Conservation (phyloP, 305 asterid genomes). For the Rubia occidens region DNA sequence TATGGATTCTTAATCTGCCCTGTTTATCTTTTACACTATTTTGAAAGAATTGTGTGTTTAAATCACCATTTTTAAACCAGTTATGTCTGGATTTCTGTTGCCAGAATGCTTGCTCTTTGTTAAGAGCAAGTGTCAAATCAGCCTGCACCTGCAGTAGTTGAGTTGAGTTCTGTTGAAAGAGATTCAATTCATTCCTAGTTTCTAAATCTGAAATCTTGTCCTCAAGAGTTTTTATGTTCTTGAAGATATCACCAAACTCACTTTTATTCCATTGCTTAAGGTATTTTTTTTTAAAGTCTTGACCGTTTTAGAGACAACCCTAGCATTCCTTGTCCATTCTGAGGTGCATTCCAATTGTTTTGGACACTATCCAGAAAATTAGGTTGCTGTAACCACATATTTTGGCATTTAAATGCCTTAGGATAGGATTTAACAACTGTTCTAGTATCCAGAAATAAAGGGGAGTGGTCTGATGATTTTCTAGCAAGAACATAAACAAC, state of each 20-base stretch:
- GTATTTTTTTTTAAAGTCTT: too few species aligned
- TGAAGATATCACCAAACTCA: background rate
- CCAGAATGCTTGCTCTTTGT: too few species aligned
- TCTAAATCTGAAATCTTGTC: background rate
- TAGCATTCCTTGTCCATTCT: background rate
- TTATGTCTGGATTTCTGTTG: too few species aligned
- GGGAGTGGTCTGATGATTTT: background rate
- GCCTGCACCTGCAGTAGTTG: accelerated
- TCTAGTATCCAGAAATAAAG: background rate
- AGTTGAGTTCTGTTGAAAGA: too few species aligned
- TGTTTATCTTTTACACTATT: too few species aligned
- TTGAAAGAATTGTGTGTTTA: too few species aligned
- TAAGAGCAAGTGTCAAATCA: too few species aligned
- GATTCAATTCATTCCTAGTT: too few species aligned
- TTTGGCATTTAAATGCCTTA: background rate
- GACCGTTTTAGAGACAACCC: background rate
- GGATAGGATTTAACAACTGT: background rate
- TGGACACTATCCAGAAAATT: background rate
- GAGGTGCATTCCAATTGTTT: background rate
- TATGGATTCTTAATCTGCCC: too few species aligned
- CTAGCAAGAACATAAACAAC: background rate
- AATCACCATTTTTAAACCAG: too few species aligned
- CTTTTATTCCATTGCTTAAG: background rate
- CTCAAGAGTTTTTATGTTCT: background rate
- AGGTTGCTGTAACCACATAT: background rate